These are phyloP conservation scores for Clarireedia monteithiana DNA, from an alignment of 2,329 filamentous ascomycete species.

Conservation along the genomic window DNA sequence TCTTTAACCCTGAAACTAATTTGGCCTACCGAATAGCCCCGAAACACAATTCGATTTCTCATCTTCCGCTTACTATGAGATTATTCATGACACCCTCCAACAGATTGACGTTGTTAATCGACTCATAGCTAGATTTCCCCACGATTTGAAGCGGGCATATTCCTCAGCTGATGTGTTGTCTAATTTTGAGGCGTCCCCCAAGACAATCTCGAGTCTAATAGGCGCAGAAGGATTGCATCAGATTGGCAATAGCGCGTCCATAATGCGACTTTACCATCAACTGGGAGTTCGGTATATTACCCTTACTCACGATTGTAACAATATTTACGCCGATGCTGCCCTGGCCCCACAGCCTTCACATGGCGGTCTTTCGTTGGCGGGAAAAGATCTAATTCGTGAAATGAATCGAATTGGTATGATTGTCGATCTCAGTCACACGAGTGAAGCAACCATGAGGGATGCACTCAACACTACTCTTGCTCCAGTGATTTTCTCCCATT, in stretches of 20 bases:
- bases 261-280: slow-evolving; percentile 49
- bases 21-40: too few species aligned
- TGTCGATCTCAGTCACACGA: slow-evolving; percentile 57
- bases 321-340: slow-evolving; percentile 26
- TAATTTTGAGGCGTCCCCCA: background rate
- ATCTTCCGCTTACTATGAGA: background rate
- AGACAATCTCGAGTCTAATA: slow-evolving; percentile 34
- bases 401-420: slow-evolving; percentile 59
- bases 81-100: slow-evolving; percentile 3
- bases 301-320: slow-evolving; percentile 63
- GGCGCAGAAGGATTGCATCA: slow-evolving; percentile 55
- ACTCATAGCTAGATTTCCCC: background rate
- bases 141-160: background rate
- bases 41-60: background rate
- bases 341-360: background rate
- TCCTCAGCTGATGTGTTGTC: background rate
- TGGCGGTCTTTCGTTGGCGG: background rate
- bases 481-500: slow-evolving; percentile 60
- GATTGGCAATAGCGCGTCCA: slow-evolving; percentile 43
- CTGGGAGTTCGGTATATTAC: slow-evolving; percentile 60
- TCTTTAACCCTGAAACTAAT: too few species aligned
- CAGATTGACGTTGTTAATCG: slow-evolving; percentile 8
- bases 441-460: slow-evolving; percentile 54
- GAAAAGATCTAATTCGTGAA: slow-evolving; percentile 3
- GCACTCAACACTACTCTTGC: slow-evolving; percentile 43